A percentile compares a stretch with the other conserved stretches of the same genome.
phyloP scores from a whole-genome alignment of 345 rosid species.

The Lenwebbia sp. region DNA sequence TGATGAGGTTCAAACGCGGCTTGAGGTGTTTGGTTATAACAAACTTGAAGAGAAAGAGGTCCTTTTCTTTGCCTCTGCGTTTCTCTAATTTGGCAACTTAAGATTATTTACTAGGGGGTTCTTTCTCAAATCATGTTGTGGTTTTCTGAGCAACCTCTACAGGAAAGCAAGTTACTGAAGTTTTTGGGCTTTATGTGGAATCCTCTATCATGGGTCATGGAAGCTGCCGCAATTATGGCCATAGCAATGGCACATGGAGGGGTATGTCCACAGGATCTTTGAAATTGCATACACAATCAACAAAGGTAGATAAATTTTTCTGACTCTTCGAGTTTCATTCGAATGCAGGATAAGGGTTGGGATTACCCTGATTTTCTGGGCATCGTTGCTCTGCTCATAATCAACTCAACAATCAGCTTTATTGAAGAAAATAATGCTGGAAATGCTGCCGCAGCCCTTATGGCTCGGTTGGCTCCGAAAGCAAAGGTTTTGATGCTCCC shows the following conservation, averaged over 20 bases:
- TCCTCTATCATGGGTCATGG: constrained; percentile 57
- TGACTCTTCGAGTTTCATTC: background rate
- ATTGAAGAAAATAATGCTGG: constrained; percentile 53
- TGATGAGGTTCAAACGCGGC: constrained; percentile 29
- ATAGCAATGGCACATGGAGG: constrained; percentile 36
- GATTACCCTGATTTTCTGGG: constrained; percentile 48
- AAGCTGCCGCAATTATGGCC: constrained; percentile 55
- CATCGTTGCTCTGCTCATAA: constrained; percentile 24
- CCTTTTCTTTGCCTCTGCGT: background rate
- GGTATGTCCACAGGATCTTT: constrained; percentile 13
- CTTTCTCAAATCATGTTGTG: background rate
- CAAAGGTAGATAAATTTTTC: background rate
- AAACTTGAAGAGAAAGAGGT: constrained; percentile 61
- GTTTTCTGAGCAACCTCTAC: background rate
- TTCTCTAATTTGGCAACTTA: background rate
- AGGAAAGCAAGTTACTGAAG: constrained; percentile 50
- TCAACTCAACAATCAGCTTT: constrained; percentile 52
- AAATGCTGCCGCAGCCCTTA: constrained; percentile 49
- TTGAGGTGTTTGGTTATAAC: constrained; percentile 44
- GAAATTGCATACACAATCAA: background rate
- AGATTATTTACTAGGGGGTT: background rate
- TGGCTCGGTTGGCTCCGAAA: constrained; percentile 52
- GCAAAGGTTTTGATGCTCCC: constrained; percentile 21
- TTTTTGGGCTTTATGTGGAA: constrained; percentile 64
- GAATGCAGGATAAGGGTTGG: constrained; percentile 12